Percentiles rank a stretch among this genome's conserved stretches.
Conservation (phyloP, 2,329 filamentous ascomycete species). For the Neonectria punicea region DNA sequence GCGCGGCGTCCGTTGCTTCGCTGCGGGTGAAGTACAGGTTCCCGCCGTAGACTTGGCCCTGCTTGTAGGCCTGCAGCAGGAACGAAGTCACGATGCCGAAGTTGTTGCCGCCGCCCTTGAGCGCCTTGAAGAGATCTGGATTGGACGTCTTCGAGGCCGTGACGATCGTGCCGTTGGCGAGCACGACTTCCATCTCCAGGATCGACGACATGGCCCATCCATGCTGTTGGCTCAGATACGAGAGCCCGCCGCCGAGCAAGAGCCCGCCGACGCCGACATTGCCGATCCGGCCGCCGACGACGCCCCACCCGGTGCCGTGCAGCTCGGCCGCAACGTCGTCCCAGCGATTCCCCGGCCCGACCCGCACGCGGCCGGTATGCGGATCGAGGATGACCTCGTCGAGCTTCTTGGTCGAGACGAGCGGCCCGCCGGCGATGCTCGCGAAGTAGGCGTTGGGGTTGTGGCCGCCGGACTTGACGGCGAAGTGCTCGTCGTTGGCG, state of each 20-base stretch:
- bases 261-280: conserved; percentile 60
- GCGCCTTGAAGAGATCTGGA: conserved; percentile 61
- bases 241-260: conserved; percentile 64
- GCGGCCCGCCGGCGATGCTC: conserved; percentile 59
- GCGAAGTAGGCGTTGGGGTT: conserved; percentile 64
- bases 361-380: conserved; percentile 49
- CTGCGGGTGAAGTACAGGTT: conserved; percentile 51
- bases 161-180: conserved; percentile 60
- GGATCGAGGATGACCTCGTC: conserved; percentile 53
- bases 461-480: conserved; percentile 67
- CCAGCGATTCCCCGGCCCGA: conserved; percentile 60
- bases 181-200: conserved; percentile 61
- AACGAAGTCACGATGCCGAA: conserved; percentile 62
- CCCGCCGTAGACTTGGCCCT: conserved; percentile 56
- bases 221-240: conserved; percentile 61
- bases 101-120: conserved; percentile 68
- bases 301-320: conserved; percentile 54
- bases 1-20: conserved; percentile 41
- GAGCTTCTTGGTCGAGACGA: conserved; percentile 60
- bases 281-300: conserved; percentile 57
- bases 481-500: conserved; percentile 60
- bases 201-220: conserved; percentile 64
- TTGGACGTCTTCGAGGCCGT: conserved; percentile 55
- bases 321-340: conserved; percentile 53
- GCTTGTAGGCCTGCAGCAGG: conserved; percentile 54